Evolutionary conservation across 495 filamentous ascomycete species (phyloP).

Genomic region (Neurospora sp.): DNA sequence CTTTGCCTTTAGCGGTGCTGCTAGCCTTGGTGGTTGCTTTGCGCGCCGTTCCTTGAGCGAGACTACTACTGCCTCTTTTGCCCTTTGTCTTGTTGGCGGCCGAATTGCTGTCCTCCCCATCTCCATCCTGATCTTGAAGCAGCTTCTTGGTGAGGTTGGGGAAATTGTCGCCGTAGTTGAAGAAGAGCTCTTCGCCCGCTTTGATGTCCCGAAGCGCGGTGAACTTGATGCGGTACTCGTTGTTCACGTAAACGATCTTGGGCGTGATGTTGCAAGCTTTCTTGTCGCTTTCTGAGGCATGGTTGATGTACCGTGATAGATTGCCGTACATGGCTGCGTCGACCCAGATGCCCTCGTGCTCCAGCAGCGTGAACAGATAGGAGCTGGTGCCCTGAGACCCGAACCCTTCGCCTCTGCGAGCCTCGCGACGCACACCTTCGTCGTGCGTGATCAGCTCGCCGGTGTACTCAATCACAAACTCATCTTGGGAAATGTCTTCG

Average conservation of each 20-base stretch:
- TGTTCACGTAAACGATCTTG: constrained; percentile 52
- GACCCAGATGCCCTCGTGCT: constrained; percentile 41
- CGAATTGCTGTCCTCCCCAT: neutral
- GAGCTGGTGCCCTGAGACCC: constrained; percentile 50
- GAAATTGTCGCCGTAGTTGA: constrained; percentile 53
- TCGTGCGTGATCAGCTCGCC: constrained; percentile 57
- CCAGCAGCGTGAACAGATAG: constrained; percentile 58
- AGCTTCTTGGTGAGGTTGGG: constrained; percentile 41
- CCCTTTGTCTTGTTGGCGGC: constrained; percentile 6
- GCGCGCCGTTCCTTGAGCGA: constrained; percentile 10
- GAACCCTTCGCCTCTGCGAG: constrained; percentile 50
- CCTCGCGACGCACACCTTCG: constrained; percentile 48
- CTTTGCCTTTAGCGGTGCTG: constrained; percentile 4
- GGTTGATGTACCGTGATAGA: constrained; percentile 59
- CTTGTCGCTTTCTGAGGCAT: constrained; percentile 35
- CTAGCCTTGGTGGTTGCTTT: constrained; percentile 15
- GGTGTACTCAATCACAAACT: constrained; percentile 62
- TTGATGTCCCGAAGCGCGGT: constrained; percentile 48
- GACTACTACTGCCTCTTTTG: constrained; percentile 5
- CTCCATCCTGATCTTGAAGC: constrained; percentile 26
- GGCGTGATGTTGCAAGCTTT: constrained; percentile 47
- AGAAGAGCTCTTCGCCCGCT: constrained; percentile 59
- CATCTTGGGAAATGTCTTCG: constrained; percentile 47
- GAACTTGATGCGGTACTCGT: constrained; percentile 59
- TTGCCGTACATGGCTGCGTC: constrained; percentile 45